Base-by-base conservation (phyloP, 768 basidiomycete genomes). In the Suillus brevipes region DNA sequence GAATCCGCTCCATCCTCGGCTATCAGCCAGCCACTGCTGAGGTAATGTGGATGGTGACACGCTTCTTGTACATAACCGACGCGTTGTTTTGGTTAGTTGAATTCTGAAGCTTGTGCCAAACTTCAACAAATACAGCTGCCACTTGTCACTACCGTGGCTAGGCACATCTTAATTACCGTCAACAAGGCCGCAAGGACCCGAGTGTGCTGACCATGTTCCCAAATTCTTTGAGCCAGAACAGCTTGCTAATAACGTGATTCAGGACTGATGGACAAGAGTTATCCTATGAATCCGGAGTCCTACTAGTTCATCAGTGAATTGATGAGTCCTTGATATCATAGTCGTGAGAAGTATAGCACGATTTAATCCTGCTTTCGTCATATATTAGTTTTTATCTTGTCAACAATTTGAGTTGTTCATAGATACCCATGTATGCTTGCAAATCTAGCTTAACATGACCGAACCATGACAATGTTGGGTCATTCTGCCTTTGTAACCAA, bases 61-160 rank as follows among this genome's bases (percentile, higher is more conserved):
- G 20, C 43, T 63, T 42, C 25, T 28, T 36, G 20, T 14, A 45
- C 63, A 25, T 69, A 63, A 6, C 45, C 66, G 67, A 57, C 68
- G 69, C 69, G 74, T 77, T 75, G 68, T 75, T 75, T 73, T 72
- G 49, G 40, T 65, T 18, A 75, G 66, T 75, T 77, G 58, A 28
- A 68, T 73, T 71, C 36, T 16, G 62, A 75, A 45, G 75, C 43
- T 50, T 38, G 66, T 72, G 68, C 66, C 66, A 70, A 50, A 73
- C 65, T 67, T 38, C 12, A 16, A 14, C 67, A 74, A 71, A 74
- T 16, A 64, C 49, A 55, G 12, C 53, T n/a, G 20, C 49, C 25
- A 49, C 47, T 45, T 45, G 5, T 9, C n/a, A 53, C 50, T 25
- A 31, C 53, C 13, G 31, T 31, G 31, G 31, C 2, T 31, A 0